Base-by-base conservation (phyloP, 768 basidiomycete genomes). In the Lactifluus piperatus region DNA sequence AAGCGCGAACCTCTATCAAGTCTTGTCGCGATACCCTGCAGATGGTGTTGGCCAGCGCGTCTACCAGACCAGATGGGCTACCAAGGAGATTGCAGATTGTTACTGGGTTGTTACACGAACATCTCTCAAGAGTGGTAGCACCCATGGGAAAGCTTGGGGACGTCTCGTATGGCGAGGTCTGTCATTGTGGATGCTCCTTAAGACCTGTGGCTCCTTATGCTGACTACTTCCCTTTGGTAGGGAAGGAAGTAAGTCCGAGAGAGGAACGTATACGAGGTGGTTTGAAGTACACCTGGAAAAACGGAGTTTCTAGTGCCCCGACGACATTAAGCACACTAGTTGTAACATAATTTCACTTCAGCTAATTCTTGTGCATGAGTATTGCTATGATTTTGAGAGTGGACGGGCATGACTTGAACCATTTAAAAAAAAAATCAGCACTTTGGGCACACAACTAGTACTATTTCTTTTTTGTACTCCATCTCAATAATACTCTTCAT, bases 131-230 rank as follows among this genome's bases (percentile, higher is more conserved):
- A 74, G 75, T 44, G 83, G 84, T 63, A 89, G 89, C 27, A 75
- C 71, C 27, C 86, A 91, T 65, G 91, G 91, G 2, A 91, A 85
- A 70, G 90, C 81, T 18, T 93, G 91, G 91, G 91, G 91, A 7
- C 75, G 76, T 59, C 73, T 92, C 5, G 77, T 83, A 56, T 93
- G 90, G 88, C 82, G 78, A 75, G 88, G 91, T 91, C 53, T 58
- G 82, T 56, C 36, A 3, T 72, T 29, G 48, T 20, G 37, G 20
- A 47, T 32, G n/a, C 5, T 30, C 27, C 51, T 20, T 27, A 11
- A 9, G 37, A 48, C 20, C 24, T 22, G 58, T 50, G 18, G 36
- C 20, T 32, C 4, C 27, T 43, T 34, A 29, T 26, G 39, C 48
- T 56, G 49, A 47, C 48, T 32, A 9, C 37, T 4, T 34, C 26